Percentiles rank a stretch among this genome's conserved stretches.
Conservation (phyloP, 495 filamentous ascomycete species). For the Opeltia flavorubescens region DNA sequence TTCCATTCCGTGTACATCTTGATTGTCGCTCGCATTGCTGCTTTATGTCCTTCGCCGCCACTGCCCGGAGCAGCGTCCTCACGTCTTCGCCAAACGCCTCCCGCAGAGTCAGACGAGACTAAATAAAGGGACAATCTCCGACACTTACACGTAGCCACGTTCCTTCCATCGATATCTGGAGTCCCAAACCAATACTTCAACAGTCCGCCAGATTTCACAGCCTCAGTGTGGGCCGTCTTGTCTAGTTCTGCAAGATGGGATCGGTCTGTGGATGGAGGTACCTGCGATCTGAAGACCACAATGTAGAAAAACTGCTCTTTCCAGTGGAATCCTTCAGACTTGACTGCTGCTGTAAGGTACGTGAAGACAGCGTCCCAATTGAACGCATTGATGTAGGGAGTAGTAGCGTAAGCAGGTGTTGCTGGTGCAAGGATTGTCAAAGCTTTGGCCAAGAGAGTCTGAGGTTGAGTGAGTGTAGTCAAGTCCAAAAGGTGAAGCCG, state of each 20-base stretch:
- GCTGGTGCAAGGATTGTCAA: slow-evolving; percentile 46
- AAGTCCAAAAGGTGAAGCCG: slow-evolving; percentile 58
- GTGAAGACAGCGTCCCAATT: slow-evolving; percentile 58
- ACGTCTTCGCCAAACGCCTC: slow-evolving; percentile 53
- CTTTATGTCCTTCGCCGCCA: slow-evolving; percentile 38
- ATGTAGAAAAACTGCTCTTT: slow-evolving; percentile 57
- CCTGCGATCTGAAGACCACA: slow-evolving; percentile 64
- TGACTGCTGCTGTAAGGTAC: slow-evolving; percentile 32
- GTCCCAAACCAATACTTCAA: slow-evolving; percentile 80
- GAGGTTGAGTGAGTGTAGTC: slow-evolving; percentile 42
- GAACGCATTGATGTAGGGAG: slow-evolving; percentile 58
- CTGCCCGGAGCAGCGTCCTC: slow-evolving; percentile 58
- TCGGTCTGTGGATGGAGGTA: slow-evolving; percentile 45
- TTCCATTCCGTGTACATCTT: slow-evolving; percentile 15
- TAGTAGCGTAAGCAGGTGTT: slow-evolving; percentile 60
- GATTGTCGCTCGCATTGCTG: slow-evolving; percentile 11
- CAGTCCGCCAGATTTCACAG: slow-evolving; percentile 63
- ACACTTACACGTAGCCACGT: slow-evolving; percentile 56
- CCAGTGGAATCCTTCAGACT: slow-evolving; percentile 40
- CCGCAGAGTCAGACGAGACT: background rate
- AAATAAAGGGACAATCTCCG: background rate
- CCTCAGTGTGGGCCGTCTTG: slow-evolving; percentile 61
- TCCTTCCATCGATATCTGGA: slow-evolving; percentile 47
- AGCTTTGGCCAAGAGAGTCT: slow-evolving; percentile 55
- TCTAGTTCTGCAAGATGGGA: slow-evolving; percentile 54